Evolutionary conservation across 805 yeast genomes (phyloP).

Genomic region (Candida pseudoglaebosa): DNA sequence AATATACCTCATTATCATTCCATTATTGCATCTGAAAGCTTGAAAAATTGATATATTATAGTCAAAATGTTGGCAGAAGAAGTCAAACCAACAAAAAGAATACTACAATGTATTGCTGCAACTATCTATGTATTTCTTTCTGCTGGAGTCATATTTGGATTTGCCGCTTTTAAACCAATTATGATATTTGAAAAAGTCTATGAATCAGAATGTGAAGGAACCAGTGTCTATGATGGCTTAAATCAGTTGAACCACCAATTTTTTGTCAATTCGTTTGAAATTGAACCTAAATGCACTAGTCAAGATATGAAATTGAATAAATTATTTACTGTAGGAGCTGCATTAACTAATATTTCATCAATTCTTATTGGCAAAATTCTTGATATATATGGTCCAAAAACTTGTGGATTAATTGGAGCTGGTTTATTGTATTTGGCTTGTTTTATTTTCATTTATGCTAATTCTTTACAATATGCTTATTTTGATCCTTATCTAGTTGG

Average conservation of each 20-base stretch:
- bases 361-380: conserved; percentile 46
- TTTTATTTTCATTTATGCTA: conserved; percentile 42
- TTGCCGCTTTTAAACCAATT: conserved; percentile 56
- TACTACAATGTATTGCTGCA: conserved; percentile 46
- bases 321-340: conserved; percentile 59
- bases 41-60: too few relatives aligned
- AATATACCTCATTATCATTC: too few relatives aligned
- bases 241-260: conserved; percentile 5
- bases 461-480: conserved; percentile 12
- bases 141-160: conserved; percentile 58
- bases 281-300: conserved; percentile 42
- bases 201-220: conserved; percentile 33
- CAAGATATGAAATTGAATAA: conserved; percentile 54
- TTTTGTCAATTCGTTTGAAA: conserved; percentile 10
- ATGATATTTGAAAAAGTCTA: conserved; percentile 47
- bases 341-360: conserved; percentile 52
- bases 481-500: conserved; percentile 53
- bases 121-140: conserved; percentile 52
- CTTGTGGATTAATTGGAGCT: conserved; percentile 53
- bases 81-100: conserved; percentile 8
- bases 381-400: conserved; percentile 49
- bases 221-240: too few relatives aligned
- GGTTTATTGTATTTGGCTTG: conserved; percentile 43
- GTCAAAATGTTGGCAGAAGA: conserved; percentile 1
- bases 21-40: background rate